phyloP scores from a whole-genome alignment of 257 asterid species.

The Catharanthus roseus region DNA sequence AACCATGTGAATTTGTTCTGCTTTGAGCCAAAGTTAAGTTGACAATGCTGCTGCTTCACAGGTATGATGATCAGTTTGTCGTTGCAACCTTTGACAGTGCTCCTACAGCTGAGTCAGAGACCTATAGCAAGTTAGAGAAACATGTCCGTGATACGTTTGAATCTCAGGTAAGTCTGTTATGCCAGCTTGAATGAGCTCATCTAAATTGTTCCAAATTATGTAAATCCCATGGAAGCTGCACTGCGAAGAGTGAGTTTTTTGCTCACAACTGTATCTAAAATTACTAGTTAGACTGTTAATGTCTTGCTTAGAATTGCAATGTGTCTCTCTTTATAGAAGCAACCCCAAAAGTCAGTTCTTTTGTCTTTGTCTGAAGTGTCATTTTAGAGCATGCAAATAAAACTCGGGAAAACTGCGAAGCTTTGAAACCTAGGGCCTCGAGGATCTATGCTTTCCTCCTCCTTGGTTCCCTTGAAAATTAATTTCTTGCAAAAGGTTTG shows the following conservation, averaged over 20 bases:
- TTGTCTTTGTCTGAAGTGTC: not conserved
- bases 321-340: not conserved
- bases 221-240: not conserved
- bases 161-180: conserved; percentile 44
- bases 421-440: no score
- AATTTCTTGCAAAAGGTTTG: not conserved
- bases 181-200: not conserved
- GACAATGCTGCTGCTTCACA: conserved; percentile 24
- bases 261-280: not conserved
- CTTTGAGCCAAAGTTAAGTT: not conserved
- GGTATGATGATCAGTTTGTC: conserved; percentile 72
- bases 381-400: not conserved
- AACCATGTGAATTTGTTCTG: not conserved
- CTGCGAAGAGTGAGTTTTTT: not conserved
- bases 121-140: conserved; percentile 55
- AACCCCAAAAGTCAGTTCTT: not conserved
- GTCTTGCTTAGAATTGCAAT: not conserved
- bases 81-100: conserved; percentile 80
- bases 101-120: conserved; percentile 85
- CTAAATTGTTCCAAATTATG: not conserved
- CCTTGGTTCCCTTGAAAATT: not conserved
- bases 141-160: conserved; percentile 68
- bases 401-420: no score
- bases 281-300: not conserved
- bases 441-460: not conserved